Evolutionary conservation across 1,284 basidiomycete species (phyloP).

Genomic region (Trichosporon sp.): DNA sequence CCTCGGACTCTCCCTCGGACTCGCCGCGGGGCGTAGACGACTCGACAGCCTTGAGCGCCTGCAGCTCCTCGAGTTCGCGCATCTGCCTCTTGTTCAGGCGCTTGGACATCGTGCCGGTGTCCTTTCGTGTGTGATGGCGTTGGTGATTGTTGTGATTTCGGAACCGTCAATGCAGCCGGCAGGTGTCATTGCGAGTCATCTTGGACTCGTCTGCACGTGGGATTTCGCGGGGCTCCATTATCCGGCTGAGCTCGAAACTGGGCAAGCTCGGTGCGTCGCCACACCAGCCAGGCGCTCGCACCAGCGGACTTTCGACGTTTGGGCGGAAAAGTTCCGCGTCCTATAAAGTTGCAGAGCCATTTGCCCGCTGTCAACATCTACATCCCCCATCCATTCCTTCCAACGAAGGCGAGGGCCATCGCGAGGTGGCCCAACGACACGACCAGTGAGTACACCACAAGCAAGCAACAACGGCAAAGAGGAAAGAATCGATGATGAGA

Average conservation of each 20-base stretch:
- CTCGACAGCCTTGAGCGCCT: slow-evolving; percentile 45
- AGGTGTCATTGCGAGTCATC: slow-evolving; percentile 11
- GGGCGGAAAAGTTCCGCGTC: not conserved
- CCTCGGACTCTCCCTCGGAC: slow-evolving; percentile 25
- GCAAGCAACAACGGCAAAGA: not conserved
- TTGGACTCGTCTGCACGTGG: slow-evolving; percentile 8
- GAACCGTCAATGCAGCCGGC: not conserved
- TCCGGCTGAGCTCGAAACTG: not conserved
- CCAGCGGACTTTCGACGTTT: not conserved
- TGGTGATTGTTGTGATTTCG: not conserved
- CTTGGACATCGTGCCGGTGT: slow-evolving; percentile 54
- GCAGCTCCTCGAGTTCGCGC: slow-evolving; percentile 73
- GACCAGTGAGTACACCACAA: slow-evolving; percentile 2
- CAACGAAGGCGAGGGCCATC: not conserved
- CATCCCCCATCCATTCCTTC: not conserved
- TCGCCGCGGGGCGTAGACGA: slow-evolving; percentile 37
- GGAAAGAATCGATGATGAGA: slow-evolving; percentile 69
- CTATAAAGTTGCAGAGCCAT: slow-evolving; percentile 2
- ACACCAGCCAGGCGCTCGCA: slow-evolving; percentile 11
- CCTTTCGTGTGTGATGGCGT: not conserved
- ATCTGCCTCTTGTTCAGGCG: slow-evolving; percentile 76
- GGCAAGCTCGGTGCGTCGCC: not conserved
- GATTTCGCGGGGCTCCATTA: not conserved
- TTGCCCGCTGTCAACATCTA: not conserved
- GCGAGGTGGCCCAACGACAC: slow-evolving; percentile 5